Evolutionary conservation across 192 early-diverging fungal genomes (phyloP), one percentile per base, ranked within the genome.

Genomic region (Rhizophagus clarus): DNA sequence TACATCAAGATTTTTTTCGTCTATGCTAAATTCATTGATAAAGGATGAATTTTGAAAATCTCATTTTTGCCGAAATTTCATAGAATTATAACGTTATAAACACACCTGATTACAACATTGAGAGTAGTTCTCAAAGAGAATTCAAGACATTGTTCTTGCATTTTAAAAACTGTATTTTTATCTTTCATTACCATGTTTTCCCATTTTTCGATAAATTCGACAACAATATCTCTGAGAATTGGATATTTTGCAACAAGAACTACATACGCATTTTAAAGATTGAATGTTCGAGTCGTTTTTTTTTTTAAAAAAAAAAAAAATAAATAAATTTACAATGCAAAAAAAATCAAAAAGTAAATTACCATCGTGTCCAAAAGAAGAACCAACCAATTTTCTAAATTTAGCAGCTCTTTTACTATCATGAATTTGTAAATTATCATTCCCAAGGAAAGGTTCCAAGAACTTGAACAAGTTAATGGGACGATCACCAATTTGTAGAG

Each of bases 401-500:
- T 28, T 61, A 26, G 12, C 11, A 49, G 49, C 49, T 31, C 73
- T 49, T 6, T 61, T 51, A 11, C 28, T 7, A 20, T 74, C 51
- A 74, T 15, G 60, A 74, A 74, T 6, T 51, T 74, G 73, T 51
- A 74, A 14, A 60, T 74, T 56, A 74, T 74, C 73, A 9, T 74
- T 28, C 9, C 51, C 51, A 14, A 74, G 11, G 17, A 74, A 24
- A n/a, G 45, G 49, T 31, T 31, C 49, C 26, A 74, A 51, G 29
- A 74, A 74, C 11, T 49, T 61, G 26, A 74, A 74, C n/a, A 74
- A 74, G 8, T 51, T 14, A 8, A 22, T 31, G 12, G 73, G 73
- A 26, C 73, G 31, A 60, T 74, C 56, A 32, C 73, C 73, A 74
- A 28, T 10, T 14, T 17, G 32, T 61, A 74, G 60, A 32, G 51